phyloP scores from a whole-genome alignment of 495 filamentous ascomycete species.

The Aspergillus haitiensis region DNA sequence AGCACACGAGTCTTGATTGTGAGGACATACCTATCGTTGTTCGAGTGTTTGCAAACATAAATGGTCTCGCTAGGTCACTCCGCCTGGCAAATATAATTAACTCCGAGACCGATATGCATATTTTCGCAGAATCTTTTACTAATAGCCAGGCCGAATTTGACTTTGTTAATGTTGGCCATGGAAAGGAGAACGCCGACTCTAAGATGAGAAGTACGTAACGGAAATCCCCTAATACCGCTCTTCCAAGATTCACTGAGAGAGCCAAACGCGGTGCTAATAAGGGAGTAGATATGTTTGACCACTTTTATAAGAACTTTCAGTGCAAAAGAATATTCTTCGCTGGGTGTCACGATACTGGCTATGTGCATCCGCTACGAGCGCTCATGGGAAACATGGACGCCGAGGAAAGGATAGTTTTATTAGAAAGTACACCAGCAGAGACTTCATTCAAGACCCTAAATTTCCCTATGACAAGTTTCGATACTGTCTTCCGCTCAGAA shows the following conservation, averaged over 20 bases:
- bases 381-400: constrained; percentile 6
- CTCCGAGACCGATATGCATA: constrained; percentile 25
- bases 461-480: neutral
- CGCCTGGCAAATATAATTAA: neutral
- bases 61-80: neutral
- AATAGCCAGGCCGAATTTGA: constrained; percentile 18
- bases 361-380: constrained; percentile 13
- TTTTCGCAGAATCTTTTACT: constrained; percentile 19
- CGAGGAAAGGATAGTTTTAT: constrained; percentile 8
- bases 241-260: no score
- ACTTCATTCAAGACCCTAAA: neutral
- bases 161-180: constrained; percentile 21
- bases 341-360: constrained; percentile 21
- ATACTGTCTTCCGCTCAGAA: neutral
- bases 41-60: neutral
- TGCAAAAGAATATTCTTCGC: constrained; percentile 23
- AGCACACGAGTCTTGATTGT: neutral
- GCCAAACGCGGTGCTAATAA: neutral
- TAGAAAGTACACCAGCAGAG: neutral
- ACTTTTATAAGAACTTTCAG: constrained; percentile 16
- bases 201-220: constrained; percentile 15
- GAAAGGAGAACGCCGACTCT: constrained; percentile 21
- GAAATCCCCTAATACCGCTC: no score
- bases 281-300: constrained; percentile 13
- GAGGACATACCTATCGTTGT: neutral